These are phyloP conservation scores for Alloteropsis angusta DNA, from an alignment of 202 grass and related monocot species.

Conservation along the genomic window DNA sequence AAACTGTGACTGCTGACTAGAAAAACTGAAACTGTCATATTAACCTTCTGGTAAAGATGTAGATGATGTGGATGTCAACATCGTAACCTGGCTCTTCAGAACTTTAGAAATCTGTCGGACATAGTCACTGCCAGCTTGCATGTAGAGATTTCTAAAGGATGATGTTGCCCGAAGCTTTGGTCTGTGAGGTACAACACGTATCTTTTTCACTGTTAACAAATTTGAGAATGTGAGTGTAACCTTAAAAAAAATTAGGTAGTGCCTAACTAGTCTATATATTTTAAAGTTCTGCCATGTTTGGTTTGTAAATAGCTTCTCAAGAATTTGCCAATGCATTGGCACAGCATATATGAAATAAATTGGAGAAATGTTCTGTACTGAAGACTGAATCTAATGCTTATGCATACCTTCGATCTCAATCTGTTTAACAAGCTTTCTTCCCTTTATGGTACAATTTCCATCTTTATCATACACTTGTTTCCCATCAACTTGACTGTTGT, in stretches of 20 bases:
- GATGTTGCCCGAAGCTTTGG: conserved; percentile 56
- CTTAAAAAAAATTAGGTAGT: background rate
- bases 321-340: background rate
- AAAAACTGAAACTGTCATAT: background rate
- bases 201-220: conserved; percentile 63
- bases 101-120: conserved; percentile 69
- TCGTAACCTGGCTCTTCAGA: conserved; percentile 77
- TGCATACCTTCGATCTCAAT: conserved; percentile 85
- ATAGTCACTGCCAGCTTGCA: conserved; percentile 78
- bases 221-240: conserved; percentile 18
- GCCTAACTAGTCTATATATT: background rate
- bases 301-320: background rate
- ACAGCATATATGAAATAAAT: background rate
- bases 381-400: conserved; percentile 1
- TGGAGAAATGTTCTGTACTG: background rate
- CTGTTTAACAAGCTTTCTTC: conserved; percentile 71
- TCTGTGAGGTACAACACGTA: conserved; percentile 58
- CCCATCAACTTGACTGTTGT: conserved; percentile 36
- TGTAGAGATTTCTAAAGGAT: conserved; percentile 67
- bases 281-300: background rate
- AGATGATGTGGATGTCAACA: conserved; percentile 51
- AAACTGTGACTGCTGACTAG: background rate
- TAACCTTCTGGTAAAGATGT: conserved; percentile 78
- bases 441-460: conserved; percentile 47
- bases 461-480: conserved; percentile 61